phyloP scores from a whole-genome alignment of 2,329 filamentous ascomycete species.

The Botrytis aclada region DNA sequence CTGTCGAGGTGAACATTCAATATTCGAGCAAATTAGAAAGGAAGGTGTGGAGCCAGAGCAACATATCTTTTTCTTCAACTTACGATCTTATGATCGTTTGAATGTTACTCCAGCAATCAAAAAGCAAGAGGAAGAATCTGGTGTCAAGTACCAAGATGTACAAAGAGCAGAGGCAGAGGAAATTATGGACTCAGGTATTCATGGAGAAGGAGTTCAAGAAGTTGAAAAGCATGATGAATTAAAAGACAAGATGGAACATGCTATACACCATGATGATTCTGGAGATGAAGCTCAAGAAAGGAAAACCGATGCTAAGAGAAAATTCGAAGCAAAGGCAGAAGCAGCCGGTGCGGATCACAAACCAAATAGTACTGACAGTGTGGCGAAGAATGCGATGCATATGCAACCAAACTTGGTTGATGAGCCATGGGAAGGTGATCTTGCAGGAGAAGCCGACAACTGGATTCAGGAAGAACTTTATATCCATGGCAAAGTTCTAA shows the following conservation, averaged over 20 bases:
- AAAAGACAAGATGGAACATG: slow-evolving; percentile 44
- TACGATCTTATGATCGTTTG: slow-evolving; percentile 87
- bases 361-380: slow-evolving; percentile 42
- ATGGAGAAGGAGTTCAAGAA: slow-evolving; percentile 49
- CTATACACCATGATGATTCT: slow-evolving; percentile 35
- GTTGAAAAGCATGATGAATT: slow-evolving; percentile 45
- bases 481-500: slow-evolving; percentile 86
- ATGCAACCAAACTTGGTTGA: slow-evolving; percentile 60
- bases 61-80: slow-evolving; percentile 90
- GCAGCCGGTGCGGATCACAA: slow-evolving; percentile 34
- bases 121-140: slow-evolving; percentile 75
- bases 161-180: slow-evolving; percentile 87
- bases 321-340: slow-evolving; percentile 50
- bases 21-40: slow-evolving; percentile 72
- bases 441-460: slow-evolving; percentile 75
- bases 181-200: slow-evolving; percentile 73
- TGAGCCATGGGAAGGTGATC: slow-evolving; percentile 71
- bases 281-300: slow-evolving; percentile 41
- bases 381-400: slow-evolving; percentile 81
- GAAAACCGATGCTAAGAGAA: slow-evolving; percentile 48
- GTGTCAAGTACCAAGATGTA: slow-evolving; percentile 79
- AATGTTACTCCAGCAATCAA: slow-evolving; percentile 74
- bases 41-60: slow-evolving; percentile 74
- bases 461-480: slow-evolving; percentile 97
- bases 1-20: slow-evolving; percentile 84